phyloP scores from a whole-genome alignment of 371 early-diverging fungal species.

The Antonospora locustae region DNA sequence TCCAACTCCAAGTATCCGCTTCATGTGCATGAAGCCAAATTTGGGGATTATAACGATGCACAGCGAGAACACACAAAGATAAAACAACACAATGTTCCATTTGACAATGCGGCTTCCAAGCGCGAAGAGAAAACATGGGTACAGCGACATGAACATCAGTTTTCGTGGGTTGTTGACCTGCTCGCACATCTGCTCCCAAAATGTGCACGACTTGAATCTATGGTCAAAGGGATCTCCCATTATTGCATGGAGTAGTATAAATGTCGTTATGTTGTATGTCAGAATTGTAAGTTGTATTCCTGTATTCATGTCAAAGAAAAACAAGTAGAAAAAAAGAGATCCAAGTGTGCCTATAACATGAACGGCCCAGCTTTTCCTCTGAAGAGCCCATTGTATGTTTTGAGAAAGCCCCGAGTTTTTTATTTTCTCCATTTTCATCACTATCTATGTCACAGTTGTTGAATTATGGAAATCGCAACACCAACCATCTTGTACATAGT shows the following conservation, averaged over 20 bases:
- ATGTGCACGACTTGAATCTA: slow-evolving; percentile 45
- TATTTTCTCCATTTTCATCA: not conserved
- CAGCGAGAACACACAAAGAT: slow-evolving; percentile 40
- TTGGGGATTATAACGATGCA: slow-evolving; percentile 52
- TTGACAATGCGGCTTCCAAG: slow-evolving; percentile 38
- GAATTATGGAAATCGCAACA: too few relatives aligned
- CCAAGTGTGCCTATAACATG: slow-evolving; percentile 39
- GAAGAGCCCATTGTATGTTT: slow-evolving; percentile 50
- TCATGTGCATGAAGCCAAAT: slow-evolving; percentile 51
- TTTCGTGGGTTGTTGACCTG: slow-evolving; percentile 46
- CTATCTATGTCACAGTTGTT: too few relatives aligned
- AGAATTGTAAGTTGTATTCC: slow-evolving; percentile 45
- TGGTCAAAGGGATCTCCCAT: slow-evolving; percentile 55
- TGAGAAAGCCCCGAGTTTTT: slow-evolving; percentile 34
- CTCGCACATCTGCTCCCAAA: slow-evolving; percentile 56
- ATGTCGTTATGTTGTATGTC: slow-evolving; percentile 52
- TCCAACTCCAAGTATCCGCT: slow-evolving; percentile 48
- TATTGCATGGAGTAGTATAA: slow-evolving; percentile 55
- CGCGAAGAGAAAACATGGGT: slow-evolving; percentile 51
- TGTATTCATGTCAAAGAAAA: slow-evolving; percentile 25
- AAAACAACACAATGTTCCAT: slow-evolving; percentile 43
- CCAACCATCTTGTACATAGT: too few relatives aligned
- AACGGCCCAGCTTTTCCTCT: slow-evolving; percentile 41
- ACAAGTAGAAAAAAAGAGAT: too few relatives aligned
- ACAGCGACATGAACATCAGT: slow-evolving; percentile 49